Conservation (phyloP, 306 rosid genomes). For the Alnus rubra region DNA sequence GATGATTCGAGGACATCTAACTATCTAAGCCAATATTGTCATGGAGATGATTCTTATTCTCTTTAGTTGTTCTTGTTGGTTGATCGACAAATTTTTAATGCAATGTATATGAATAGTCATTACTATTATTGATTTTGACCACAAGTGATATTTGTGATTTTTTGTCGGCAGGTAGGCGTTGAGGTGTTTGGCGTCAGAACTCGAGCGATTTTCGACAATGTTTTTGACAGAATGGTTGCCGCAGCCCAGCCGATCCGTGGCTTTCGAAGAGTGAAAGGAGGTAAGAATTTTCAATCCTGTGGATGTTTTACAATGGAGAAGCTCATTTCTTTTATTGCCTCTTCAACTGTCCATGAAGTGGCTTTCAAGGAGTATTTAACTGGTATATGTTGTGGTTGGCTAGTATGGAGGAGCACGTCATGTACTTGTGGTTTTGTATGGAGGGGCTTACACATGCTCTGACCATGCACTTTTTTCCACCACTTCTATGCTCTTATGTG, state of each 20-base stretch:
- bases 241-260: conserved; percentile 96
- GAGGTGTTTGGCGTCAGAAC: conserved; percentile 71
- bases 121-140: conserved; percentile 4
- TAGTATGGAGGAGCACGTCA: neutral
- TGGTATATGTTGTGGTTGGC: neutral
- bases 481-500: neutral
- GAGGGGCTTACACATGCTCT: neutral
- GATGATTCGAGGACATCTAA: conserved; percentile 7
- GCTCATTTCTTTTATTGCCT: neutral
- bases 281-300: conserved; percentile 34
- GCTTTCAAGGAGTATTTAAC: neutral
- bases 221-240: conserved; percentile 73
- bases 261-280: conserved; percentile 93
- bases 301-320: conserved; percentile 3
- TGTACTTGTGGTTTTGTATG: conserved; percentile 2
- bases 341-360: neutral
- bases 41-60: neutral
- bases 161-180: conserved; percentile 53
- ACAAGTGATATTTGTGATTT: neutral
- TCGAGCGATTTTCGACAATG: conserved; percentile 57
- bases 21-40: neutral
- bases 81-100: neutral
- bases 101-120: neutral
- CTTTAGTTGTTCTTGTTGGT: neutral
- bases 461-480: neutral